phyloP scores from a whole-genome alignment of 176 grass and related monocot genomes.

The Bonia amplexicaulis region DNA sequence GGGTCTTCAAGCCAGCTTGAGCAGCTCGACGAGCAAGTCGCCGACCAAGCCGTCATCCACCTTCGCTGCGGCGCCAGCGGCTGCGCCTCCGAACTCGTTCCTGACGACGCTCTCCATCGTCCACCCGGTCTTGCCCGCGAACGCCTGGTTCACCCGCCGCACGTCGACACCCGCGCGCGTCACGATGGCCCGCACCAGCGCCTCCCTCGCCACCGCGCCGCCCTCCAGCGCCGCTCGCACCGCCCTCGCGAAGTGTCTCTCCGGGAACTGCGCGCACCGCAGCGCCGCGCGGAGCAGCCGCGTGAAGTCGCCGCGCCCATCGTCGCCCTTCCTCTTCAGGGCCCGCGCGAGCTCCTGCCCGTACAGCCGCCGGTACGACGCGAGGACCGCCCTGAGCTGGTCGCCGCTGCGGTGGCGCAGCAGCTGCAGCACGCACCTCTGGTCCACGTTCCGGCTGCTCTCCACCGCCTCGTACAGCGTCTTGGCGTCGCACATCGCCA shows the following conservation, averaged over 20 bases:
- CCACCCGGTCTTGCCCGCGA: constrained; percentile 37
- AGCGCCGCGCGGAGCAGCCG: constrained; percentile 9
- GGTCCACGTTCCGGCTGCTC: constrained; percentile 32
- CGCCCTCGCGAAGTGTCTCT: constrained; percentile 38
- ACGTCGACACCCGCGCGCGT: constrained; percentile 29
- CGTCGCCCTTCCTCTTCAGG: constrained; percentile 26
- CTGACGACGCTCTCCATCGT: constrained; percentile 42
- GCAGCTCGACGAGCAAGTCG: constrained; percentile 35
- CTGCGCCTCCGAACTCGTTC: constrained; percentile 32
- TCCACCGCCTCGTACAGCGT: constrained; percentile 42
- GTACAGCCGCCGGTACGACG: constrained; percentile 44
- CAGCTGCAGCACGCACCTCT: constrained; percentile 26
- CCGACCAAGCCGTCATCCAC: constrained; percentile 19
- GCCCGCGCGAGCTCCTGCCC: constrained; percentile 39
- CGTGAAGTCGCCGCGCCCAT: constrained; percentile 7
- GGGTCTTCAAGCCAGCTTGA: constrained; percentile 3
- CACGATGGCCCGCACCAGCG: constrained; percentile 16
- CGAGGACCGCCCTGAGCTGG: constrained; percentile 22
- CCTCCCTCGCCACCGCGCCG: not conserved
- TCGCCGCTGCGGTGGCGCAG: constrained; percentile 30
- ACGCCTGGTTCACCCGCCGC: constrained; percentile 28
- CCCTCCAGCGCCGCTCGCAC: not conserved
- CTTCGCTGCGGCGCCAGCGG: not conserved
- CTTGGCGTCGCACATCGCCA: constrained; percentile 52
- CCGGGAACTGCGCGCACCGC: constrained; percentile 36